phyloP scores from a whole-genome alignment of 2,329 filamentous ascomycete genomes.

The Colletotrichum sp. region DNA sequence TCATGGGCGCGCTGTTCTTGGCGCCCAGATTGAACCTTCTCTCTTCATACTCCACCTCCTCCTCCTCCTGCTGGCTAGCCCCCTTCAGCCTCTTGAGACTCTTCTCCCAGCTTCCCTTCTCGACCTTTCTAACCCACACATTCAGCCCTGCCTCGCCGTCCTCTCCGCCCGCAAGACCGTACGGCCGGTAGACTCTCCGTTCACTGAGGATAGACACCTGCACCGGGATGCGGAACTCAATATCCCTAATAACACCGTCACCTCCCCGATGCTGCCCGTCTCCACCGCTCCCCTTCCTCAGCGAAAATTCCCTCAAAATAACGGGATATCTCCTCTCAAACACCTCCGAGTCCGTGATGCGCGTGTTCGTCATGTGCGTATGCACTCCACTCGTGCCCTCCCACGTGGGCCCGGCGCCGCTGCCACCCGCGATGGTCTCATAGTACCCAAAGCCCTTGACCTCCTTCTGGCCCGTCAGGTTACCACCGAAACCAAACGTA shows the following conservation, averaged over 20 bases:
- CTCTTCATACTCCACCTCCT: slow-evolving; percentile 56
- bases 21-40: slow-evolving; percentile 74
- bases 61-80: slow-evolving; percentile 28
- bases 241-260: slow-evolving; percentile 77
- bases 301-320: slow-evolving; percentile 71
- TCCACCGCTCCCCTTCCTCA: slow-evolving; percentile 68
- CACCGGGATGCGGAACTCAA: slow-evolving; percentile 79
- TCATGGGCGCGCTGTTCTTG: slow-evolving; percentile 82
- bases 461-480: slow-evolving; percentile 38
- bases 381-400: slow-evolving; percentile 48
- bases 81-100: slow-evolving; percentile 42
- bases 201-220: slow-evolving; percentile 81
- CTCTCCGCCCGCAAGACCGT: slow-evolving; percentile 82
- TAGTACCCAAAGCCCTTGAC: slow-evolving; percentile 50
- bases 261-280: slow-evolving; percentile 71
- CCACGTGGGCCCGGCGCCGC: slow-evolving; percentile 68
- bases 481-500: slow-evolving; percentile 75
- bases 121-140: slow-evolving; percentile 81
- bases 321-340: slow-evolving; percentile 68
- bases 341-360: slow-evolving; percentile 65
- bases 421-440: slow-evolving; percentile 70
- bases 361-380: slow-evolving; percentile 75
- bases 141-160: slow-evolving; percentile 83
- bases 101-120: slow-evolving; percentile 57
- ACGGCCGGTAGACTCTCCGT: slow-evolving; percentile 76